These are phyloP conservation scores for Cinchona pubescens DNA, from an alignment of 257 asterid species.

Conservation along the genomic window DNA sequence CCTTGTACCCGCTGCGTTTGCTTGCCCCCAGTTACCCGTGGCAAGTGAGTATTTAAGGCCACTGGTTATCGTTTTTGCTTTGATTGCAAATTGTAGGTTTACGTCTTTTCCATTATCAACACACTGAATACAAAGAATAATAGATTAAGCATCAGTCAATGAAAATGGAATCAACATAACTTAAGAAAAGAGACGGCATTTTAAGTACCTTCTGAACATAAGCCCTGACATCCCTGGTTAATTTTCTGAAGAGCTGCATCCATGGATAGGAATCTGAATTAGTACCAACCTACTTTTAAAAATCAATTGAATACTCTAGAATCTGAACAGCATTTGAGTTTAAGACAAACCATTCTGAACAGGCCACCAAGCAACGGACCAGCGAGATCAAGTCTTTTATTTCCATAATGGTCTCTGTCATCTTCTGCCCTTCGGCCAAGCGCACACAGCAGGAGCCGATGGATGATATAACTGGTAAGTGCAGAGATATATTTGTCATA, in stretches of 20 bases:
- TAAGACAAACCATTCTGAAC: constrained; percentile 75
- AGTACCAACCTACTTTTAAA: constrained; percentile 14
- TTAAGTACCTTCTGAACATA: constrained; percentile 89
- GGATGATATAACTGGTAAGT: constrained; percentile 69
- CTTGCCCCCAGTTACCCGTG: constrained; percentile 99
- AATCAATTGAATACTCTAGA: constrained; percentile 23
- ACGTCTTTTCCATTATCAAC: constrained; percentile 98
- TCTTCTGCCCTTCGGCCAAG: constrained; percentile 95
- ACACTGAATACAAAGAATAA: constrained; percentile 48
- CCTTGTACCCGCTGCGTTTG: constrained; percentile 97
- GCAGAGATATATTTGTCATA: constrained; percentile 15
- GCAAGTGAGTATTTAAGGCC: constrained; percentile 96
- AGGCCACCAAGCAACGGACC: constrained; percentile 98
- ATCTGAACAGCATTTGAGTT: constrained; percentile 9
- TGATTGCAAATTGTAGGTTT: constrained; percentile 93
- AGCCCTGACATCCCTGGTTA: constrained; percentile 89
- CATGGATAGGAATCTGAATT: constrained; percentile 28
- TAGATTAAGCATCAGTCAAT: constrained; percentile 13
- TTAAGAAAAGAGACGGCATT: constrained; percentile 16
- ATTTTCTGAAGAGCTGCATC: constrained; percentile 87
- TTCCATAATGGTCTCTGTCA: constrained; percentile 96
- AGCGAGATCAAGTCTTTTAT: constrained; percentile 96
- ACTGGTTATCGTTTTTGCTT: constrained; percentile 96
- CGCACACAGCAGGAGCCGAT: constrained; percentile 88
- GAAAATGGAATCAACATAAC: constrained; percentile 17